Base-by-base conservation (phyloP, 2,329 filamentous ascomycete genomes). In the Aspergillus arachidicola region DNA sequence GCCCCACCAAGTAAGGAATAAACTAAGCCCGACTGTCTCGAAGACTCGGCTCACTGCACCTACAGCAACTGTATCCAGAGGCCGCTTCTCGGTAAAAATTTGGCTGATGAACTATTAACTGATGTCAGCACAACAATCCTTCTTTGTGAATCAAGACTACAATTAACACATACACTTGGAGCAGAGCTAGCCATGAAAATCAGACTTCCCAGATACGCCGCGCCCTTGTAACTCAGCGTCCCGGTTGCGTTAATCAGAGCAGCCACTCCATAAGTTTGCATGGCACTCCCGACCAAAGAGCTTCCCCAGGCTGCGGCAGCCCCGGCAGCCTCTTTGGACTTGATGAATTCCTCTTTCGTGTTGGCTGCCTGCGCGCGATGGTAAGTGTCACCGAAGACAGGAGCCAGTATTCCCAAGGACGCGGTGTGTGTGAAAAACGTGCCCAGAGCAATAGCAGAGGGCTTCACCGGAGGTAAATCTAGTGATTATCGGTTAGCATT, bases 1-100 rank as follows among this genome's bases (percentile, higher is more conserved):
- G 75, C 94, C 94, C 94, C 94, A 98, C 91, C 92, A 98, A 77
- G 93, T 97, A 73, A 98, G 85, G 87, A 98, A 93, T 75, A 97
- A 79, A 67, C 91, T 93, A 63, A 98, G 87, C 68, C 94, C 95
- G 64, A 98, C 87, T 3, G 95, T 97, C 87, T 98, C 95, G 72
- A 97, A 87, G 72, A 95, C 83, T 82, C 95, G 94, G 75, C 92
- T 90, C 57, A 95, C 82, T 66, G 91, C 87, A 76, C 91, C 91
- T 69, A 97, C 90, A 71, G 92, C 93, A 71, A 98, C 88, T 66
- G 92, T 94, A 81, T 98, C 94, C 63, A 95, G 81, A 58, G 94
- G 92, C 64, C 94, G 91, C 87, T 94, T 96, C 87, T 98, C 94
- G 54, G 91, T 89, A 78, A 96, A 85, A 78, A 97, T 78, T 80